phyloP scores from a whole-genome alignment of 2,329 filamentous ascomycete genomes.

The Pseudocercospora cruenta region DNA sequence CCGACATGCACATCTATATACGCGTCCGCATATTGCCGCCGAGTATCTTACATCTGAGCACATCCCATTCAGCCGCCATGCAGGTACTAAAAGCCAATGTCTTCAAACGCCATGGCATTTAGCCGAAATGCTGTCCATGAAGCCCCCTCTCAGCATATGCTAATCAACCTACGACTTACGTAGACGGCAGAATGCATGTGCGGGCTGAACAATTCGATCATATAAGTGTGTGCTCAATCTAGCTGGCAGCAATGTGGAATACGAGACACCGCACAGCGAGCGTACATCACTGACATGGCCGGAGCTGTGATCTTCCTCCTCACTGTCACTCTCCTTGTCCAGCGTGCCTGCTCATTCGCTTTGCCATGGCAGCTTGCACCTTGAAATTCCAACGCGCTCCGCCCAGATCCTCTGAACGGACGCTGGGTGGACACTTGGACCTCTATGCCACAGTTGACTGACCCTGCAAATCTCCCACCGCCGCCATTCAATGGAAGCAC shows the following conservation, averaged over 20 bases:
- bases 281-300: not conserved
- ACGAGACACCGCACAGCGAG: not conserved
- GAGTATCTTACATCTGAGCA: not conserved
- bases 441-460: constrained; percentile 67
- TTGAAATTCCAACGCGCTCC: not conserved
- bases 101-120: constrained; percentile 9
- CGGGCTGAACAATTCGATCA: not conserved
- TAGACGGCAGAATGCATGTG: not conserved
- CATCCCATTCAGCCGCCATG: not conserved
- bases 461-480: constrained; percentile 64
- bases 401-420: constrained; percentile 30
- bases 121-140: constrained; percentile 8
- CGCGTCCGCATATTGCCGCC: not conserved
- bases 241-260: not conserved
- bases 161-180: not conserved
- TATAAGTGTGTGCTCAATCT: not conserved
- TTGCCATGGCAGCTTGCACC: not conserved
- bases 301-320: not conserved
- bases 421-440: constrained; percentile 68
- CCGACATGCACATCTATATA: not conserved
- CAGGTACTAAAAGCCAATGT: not conserved
- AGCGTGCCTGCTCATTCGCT: not conserved
- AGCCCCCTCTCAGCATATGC: constrained; percentile 7
- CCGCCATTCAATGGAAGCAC: constrained; percentile 60
- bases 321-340: not conserved